Conservation (phyloP, 495 filamentous ascomycete species). For the Penicillium argentinense region DNA sequence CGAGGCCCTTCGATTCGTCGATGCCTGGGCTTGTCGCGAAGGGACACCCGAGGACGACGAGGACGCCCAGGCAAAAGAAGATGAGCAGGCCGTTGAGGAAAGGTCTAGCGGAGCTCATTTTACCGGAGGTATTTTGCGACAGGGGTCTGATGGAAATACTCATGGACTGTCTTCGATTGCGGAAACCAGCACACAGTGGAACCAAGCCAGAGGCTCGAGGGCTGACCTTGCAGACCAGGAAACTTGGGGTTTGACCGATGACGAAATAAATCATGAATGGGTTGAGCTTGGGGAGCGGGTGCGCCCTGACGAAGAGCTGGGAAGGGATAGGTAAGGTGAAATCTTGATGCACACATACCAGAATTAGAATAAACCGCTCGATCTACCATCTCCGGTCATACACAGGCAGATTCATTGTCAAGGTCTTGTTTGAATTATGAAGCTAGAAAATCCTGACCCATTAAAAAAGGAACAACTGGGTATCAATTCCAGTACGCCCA, state of each 20-base stretch:
- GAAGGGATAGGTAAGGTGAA: neutral
- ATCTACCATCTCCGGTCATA: too few relatives aligned
- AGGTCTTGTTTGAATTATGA: too few relatives aligned
- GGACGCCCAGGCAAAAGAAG: slow-evolving; percentile 25
- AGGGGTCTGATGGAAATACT: neutral
- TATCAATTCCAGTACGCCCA: slow-evolving; percentile 5
- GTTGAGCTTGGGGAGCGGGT: slow-evolving; percentile 21
- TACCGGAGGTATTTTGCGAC: neutral
- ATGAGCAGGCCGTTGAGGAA: slow-evolving; percentile 5
- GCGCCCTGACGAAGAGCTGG: slow-evolving; percentile 24
- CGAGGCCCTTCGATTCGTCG: slow-evolving; percentile 62
- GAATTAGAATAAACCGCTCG: too few relatives aligned
- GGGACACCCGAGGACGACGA: slow-evolving; percentile 65
- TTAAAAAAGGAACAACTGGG: too few relatives aligned
- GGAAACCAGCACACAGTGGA: neutral
- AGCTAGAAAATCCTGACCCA: too few relatives aligned
- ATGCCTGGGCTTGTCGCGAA: slow-evolving; percentile 70
- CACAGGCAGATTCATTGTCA: too few relatives aligned
- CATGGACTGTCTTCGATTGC: neutral
- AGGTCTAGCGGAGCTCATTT: neutral
- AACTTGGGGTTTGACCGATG: slow-evolving; percentile 2
- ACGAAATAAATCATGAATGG: slow-evolving; percentile 25
- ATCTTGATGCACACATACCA: too few relatives aligned
- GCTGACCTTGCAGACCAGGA: slow-evolving; percentile 8
- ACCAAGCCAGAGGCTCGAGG: neutral